Evolutionary conservation across 1,139 yeast species (phyloP), one percentile per base, ranked within the genome.

Genomic region (Pichia sp.): DNA sequence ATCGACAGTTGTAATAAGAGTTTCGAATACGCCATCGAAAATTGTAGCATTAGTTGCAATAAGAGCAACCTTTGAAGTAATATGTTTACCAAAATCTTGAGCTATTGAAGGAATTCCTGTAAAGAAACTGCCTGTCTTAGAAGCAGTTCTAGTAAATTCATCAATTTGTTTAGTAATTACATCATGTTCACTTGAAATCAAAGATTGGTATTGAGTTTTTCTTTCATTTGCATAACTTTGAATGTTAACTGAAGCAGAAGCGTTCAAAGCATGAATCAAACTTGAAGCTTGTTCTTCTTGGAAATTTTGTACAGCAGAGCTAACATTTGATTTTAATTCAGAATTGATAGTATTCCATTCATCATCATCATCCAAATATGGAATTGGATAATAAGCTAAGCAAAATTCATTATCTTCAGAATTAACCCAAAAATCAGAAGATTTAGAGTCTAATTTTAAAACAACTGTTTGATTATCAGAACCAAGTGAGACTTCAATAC

Each of bases 341-440:
- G 22, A 10, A 30, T 47, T 49, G 10, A 54, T 34, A 8, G 30
- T 16, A 22, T 46, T 42, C 56, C 54, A 54, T 16, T 43, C 43
- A 14, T 47, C 4, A 14, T 25, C 28, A 28, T 34, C 33, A 13
- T 43, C 29, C 18, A 25, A 51, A 27, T 39, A 31, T 13, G 49
- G 52, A 13, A 52, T 14, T 27, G 58, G 49, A 28, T 47, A 52
- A 44, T 46, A 51, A 3, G 58, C 57, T 18, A 42, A 38, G 43
- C 60, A 58, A 27, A 34, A 50, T 27, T 54, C 52, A 36, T 56
- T 56, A 9, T 42, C 19, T 19, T 46, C 52, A 8, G 56, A 42
- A 38, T 53, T 53, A 29, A 57, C 57, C 60, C 60, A 58, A 27
- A 51, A 44, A n/a, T 46, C 51, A 1, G 58, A 46, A 11, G 56